Evolutionary conservation across 2,329 filamentous ascomycete species (phyloP).

Genomic region (Ceratocystis cacaofunesta): DNA sequence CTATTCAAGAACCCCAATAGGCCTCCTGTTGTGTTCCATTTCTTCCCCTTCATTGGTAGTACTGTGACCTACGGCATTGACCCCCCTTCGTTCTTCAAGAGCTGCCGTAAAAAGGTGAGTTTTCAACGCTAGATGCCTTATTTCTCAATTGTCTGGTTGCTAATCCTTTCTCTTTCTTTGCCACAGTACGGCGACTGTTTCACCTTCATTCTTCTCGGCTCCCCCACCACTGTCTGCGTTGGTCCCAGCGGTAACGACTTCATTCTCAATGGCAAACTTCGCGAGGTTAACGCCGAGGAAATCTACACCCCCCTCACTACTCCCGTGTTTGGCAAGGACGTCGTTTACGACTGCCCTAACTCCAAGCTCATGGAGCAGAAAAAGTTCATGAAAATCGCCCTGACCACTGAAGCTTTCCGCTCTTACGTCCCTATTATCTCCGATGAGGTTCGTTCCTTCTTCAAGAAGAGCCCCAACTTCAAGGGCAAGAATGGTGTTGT

Average conservation of each 20-base stretch:
- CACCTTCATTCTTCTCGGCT: constrained; percentile 75
- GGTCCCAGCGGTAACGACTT: constrained; percentile 78
- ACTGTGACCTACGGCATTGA: constrained; percentile 93
- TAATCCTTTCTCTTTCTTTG: constrained; percentile 1
- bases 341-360: constrained; percentile 84
- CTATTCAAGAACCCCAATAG: constrained; percentile 71
- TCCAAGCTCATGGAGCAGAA: constrained; percentile 93
- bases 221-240: constrained; percentile 75
- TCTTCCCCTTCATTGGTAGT: constrained; percentile 72
- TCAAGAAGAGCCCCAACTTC: constrained; percentile 52
- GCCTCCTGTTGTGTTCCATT: constrained; percentile 67
- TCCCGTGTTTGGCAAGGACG: constrained; percentile 64
- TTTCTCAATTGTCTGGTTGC: neutral
- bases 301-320: constrained; percentile 67
- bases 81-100: constrained; percentile 73
- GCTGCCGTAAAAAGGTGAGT: constrained; percentile 57
- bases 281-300: constrained; percentile 80
- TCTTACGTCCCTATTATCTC: constrained; percentile 67
- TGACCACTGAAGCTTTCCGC: constrained; percentile 59
- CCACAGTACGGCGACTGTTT: constrained; percentile 71
- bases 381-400: constrained; percentile 77
- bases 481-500: constrained; percentile 52
- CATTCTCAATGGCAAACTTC: constrained; percentile 78
- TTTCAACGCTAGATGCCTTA: too few relatives aligned
- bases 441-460: constrained; percentile 56